Evolutionary conservation across 352 stramenopile species (phyloP).

Genomic region (Phytophthora sp.): DNA sequence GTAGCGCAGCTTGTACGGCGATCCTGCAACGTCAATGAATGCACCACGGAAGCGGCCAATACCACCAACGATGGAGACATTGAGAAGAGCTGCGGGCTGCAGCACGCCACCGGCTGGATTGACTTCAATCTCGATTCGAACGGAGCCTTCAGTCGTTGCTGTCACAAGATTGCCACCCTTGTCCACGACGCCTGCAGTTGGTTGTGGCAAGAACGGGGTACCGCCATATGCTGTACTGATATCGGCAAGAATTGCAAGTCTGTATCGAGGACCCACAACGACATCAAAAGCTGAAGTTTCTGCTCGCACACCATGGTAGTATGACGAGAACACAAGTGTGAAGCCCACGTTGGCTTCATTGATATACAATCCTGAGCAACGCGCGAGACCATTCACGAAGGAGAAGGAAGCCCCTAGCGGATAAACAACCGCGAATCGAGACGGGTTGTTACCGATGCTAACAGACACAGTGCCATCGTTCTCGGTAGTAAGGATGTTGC

Average conservation of each 20-base stretch:
- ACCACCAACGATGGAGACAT: constrained; percentile 58
- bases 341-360: constrained; percentile 67
- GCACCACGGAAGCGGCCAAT: constrained; percentile 64
- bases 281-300: constrained; percentile 81
- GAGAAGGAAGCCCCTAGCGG: constrained; percentile 54
- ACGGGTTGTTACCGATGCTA: constrained; percentile 58
- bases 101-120: constrained; percentile 66
- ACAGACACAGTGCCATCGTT: constrained; percentile 62
- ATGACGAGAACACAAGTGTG: constrained; percentile 69
- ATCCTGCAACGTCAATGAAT: constrained; percentile 81
- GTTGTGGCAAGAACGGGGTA: constrained; percentile 77
- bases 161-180: constrained; percentile 74
- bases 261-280: constrained; percentile 60
- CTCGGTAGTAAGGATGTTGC: constrained; percentile 73
- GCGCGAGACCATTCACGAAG: constrained; percentile 80
- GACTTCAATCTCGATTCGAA: constrained; percentile 70
- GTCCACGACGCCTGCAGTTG: constrained; percentile 78
- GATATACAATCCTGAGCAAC: constrained; percentile 75
- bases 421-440: constrained; percentile 55
- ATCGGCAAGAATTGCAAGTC: constrained; percentile 68
- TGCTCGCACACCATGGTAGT: constrained; percentile 69
- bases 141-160: constrained; percentile 46
- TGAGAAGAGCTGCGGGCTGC: constrained; percentile 49
- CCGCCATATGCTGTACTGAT: constrained; percentile 84
- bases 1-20: constrained; percentile 78